phyloP scores from a whole-genome alignment of 2,329 filamentous ascomycete genomes.

The Cryphonectria nitschkei region DNA sequence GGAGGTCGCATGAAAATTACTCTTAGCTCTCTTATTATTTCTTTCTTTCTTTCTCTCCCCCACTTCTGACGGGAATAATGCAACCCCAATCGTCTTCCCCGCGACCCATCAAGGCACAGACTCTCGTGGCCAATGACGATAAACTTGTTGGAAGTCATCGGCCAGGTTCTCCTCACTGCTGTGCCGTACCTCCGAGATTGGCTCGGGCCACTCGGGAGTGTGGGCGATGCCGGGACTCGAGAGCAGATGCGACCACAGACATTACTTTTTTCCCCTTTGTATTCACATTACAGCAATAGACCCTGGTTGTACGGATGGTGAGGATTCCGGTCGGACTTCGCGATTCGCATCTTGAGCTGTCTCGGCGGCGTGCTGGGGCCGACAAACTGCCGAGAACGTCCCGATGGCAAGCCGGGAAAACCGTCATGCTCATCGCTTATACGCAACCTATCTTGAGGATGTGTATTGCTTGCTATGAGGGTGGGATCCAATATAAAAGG shows the following conservation, averaged over 20 bases:
- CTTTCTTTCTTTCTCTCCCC: not conserved
- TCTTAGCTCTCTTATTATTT: not conserved
- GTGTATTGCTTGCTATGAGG: not conserved
- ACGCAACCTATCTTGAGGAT: not conserved
- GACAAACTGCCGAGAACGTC: not conserved
- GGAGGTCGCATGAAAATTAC: not conserved
- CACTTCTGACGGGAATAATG: not conserved
- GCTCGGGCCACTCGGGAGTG: not conserved
- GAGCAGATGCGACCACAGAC: not conserved
- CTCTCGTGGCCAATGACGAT: not conserved
- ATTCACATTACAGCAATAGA: not conserved
- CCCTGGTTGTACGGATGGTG: not conserved
- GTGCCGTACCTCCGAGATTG: constrained; percentile 5
- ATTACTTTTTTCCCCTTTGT: not conserved
- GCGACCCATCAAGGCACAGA: not conserved
- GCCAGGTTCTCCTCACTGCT: constrained; percentile 6
- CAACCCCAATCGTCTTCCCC: not conserved
- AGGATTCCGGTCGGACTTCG: not conserved
- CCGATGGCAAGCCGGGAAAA: not conserved
- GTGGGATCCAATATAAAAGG: not conserved
- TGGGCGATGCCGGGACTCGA: not conserved
- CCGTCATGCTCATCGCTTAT: not conserved
- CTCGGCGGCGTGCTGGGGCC: not conserved
- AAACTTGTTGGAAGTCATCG: not conserved
- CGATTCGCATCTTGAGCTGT: not conserved